These are phyloP conservation scores for Drechmeria coniospora DNA, from an alignment of 2,329 filamentous ascomycete species.

Conservation along the genomic window DNA sequence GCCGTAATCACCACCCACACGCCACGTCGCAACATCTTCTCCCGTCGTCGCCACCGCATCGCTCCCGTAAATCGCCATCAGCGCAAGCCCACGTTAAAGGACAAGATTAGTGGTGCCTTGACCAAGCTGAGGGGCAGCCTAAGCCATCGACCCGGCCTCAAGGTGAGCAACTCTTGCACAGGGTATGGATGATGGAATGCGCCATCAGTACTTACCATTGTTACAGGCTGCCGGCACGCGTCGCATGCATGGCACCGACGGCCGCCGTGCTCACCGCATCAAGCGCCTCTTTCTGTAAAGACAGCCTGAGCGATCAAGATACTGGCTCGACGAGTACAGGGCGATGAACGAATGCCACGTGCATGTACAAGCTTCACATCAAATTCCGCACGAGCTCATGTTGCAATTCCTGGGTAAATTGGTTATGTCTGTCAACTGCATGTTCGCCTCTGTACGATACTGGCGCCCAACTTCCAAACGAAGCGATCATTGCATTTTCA, in stretches of 20 bases:
- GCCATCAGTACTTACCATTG: not conserved
- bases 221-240: constrained; percentile 54
- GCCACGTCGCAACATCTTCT: constrained; percentile 26
- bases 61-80: constrained; percentile 44
- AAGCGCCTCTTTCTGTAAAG: constrained; percentile 2
- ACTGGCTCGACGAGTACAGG: not conserved
- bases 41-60: constrained; percentile 20
- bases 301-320: not conserved
- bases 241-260: constrained; percentile 61
- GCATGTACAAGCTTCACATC: too few species aligned
- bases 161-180: constrained; percentile 30
- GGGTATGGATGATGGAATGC: not conserved
- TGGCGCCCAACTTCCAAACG: too few species aligned
- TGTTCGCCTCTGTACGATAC: too few species aligned
- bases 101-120: constrained; percentile 65
- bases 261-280: constrained; percentile 35
- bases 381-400: too few species aligned
- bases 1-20: constrained; percentile 21
- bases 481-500: too few species aligned
- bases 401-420: too few species aligned
- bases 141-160: constrained; percentile 53
- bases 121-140: constrained; percentile 57
- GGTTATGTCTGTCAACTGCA: too few species aligned
- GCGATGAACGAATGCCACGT: not conserved
- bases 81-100: constrained; percentile 52